phyloP scores from a whole-genome alignment of 768 basidiomycete genomes.

The Mycena rosella region DNA sequence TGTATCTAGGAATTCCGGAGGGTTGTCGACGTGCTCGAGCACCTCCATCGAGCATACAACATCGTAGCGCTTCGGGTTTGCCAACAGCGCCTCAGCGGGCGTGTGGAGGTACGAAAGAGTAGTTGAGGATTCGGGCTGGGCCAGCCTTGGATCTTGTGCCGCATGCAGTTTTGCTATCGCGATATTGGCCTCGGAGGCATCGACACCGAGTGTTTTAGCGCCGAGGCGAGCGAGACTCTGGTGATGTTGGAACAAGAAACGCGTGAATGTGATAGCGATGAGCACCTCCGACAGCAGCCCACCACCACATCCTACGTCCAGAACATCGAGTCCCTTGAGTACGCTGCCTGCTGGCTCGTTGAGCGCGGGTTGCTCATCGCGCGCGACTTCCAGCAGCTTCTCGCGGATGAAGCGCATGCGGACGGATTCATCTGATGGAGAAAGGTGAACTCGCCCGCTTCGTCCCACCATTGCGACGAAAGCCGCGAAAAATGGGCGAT shows the following conservation, averaged over 20 bases:
- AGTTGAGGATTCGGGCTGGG: conserved; percentile 42
- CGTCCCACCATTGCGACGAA: conserved; percentile 96
- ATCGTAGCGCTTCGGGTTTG: conserved; percentile 79
- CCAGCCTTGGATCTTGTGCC: conserved; percentile 75
- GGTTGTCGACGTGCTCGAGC: conserved; percentile 96
- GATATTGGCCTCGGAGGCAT: conserved; percentile 91
- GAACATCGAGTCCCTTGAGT: conserved; percentile 75
- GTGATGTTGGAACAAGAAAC: neutral
- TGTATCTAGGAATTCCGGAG: conserved; percentile 82
- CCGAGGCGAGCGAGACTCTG: conserved; percentile 92
- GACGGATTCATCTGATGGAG: conserved; percentile 97
- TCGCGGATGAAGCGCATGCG: conserved; percentile 86
- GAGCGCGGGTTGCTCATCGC: conserved; percentile 61
- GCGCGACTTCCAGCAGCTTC: conserved; percentile 74
- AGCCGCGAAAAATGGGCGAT: conserved; percentile 91
- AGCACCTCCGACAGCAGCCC: conserved; percentile 91
- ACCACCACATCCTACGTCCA: conserved; percentile 93
- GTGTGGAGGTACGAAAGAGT: conserved; percentile 77
- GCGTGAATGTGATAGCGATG: conserved; percentile 30
- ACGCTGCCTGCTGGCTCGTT: conserved; percentile 49
- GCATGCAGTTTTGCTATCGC: conserved; percentile 88
- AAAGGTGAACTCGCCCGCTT: conserved; percentile 88
- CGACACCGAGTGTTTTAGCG: conserved; percentile 90
- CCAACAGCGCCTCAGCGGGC: conserved; percentile 80
- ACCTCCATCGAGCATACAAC: conserved; percentile 99